Percentiles rank a stretch among this genome's conserved stretches.
Conservation (phyloP, 306 rosid species). For the Sphenostylis stenocarpa region DNA sequence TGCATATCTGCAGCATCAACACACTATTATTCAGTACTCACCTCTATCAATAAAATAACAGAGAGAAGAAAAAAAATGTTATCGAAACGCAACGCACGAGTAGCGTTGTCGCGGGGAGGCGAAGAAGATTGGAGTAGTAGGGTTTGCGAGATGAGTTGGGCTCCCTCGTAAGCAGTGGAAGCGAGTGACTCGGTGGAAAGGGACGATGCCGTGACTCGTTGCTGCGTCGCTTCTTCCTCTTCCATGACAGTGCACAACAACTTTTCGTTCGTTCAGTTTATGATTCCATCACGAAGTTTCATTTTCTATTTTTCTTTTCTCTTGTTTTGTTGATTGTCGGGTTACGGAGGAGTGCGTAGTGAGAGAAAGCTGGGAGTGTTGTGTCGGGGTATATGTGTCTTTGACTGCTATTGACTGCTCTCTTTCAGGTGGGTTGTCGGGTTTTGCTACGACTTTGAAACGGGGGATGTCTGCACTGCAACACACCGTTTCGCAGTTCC, state of each 20-base stretch:
- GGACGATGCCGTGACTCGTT: not conserved
- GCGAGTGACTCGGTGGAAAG: constrained; percentile 30
- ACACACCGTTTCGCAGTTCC: not conserved
- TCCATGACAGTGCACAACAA: not conserved
- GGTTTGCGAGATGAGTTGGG: constrained; percentile 50
- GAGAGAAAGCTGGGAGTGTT: not conserved
- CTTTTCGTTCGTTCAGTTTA: not conserved
- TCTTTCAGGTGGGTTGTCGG: constrained; percentile 1
- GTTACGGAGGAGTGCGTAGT: constrained; percentile 25
- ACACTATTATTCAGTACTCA: not conserved
- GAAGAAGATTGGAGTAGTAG: constrained; percentile 46
- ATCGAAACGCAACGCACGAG: constrained; percentile 39
- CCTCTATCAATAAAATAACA: not conserved
- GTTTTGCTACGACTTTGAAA: not conserved
- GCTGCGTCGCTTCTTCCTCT: constrained; percentile 5
- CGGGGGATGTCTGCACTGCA: not conserved
- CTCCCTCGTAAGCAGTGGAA: constrained; percentile 13
- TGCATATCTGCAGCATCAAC: constrained; percentile 50
- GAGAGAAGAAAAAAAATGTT: not conserved
- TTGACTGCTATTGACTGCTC: constrained; percentile 70
- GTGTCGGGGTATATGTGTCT: constrained; percentile 49
- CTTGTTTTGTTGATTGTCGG: not conserved
- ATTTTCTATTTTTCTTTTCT: not conserved
- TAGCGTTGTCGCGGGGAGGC: constrained; percentile 35
- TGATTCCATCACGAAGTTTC: constrained; percentile 17